These are phyloP conservation scores for Exobasidium rhododendri DNA, from an alignment of 1,284 basidiomycete species.

Conservation along the genomic window DNA sequence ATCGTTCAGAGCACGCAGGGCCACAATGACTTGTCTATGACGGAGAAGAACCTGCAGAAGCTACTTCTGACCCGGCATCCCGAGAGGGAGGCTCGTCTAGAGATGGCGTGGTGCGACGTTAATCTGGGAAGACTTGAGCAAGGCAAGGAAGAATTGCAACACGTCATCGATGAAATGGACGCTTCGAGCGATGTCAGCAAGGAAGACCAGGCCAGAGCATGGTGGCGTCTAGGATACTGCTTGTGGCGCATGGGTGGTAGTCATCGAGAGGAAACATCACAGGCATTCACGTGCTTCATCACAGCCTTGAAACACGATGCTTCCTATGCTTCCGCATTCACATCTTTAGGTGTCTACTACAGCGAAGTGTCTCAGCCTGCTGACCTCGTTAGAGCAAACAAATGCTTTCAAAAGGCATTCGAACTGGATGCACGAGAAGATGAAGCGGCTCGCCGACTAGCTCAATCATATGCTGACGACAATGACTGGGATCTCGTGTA, in stretches of 20 bases:
- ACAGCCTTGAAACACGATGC: constrained; percentile 72
- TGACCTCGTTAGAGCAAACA: constrained; percentile 79
- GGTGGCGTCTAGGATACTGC: constrained; percentile 78
- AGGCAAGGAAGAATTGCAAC: constrained; percentile 64
- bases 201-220: constrained; percentile 65
- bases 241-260: constrained; percentile 71
- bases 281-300: constrained; percentile 68
- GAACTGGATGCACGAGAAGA: constrained; percentile 87
- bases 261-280: constrained; percentile 37
- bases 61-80: constrained; percentile 55
- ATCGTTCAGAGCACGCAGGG: constrained; percentile 36
- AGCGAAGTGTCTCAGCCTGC: constrained; percentile 67
- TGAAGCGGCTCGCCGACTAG: constrained; percentile 77
- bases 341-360: constrained; percentile 89
- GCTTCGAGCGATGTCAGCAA: constrained; percentile 57
- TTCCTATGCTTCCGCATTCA: constrained; percentile 84
- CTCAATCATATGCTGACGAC: constrained; percentile 85
- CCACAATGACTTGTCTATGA: not conserved
- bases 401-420: constrained; percentile 98
- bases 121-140: constrained; percentile 62
- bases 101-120: constrained; percentile 79
- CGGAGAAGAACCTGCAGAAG: not conserved
- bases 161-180: constrained; percentile 64
- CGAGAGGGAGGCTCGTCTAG: constrained; percentile 72
- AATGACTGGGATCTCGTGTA: constrained; percentile 95